Base-by-base conservation (phyloP, 2,329 filamentous ascomycete genomes). In the Plectosphaerella plurivora region DNA sequence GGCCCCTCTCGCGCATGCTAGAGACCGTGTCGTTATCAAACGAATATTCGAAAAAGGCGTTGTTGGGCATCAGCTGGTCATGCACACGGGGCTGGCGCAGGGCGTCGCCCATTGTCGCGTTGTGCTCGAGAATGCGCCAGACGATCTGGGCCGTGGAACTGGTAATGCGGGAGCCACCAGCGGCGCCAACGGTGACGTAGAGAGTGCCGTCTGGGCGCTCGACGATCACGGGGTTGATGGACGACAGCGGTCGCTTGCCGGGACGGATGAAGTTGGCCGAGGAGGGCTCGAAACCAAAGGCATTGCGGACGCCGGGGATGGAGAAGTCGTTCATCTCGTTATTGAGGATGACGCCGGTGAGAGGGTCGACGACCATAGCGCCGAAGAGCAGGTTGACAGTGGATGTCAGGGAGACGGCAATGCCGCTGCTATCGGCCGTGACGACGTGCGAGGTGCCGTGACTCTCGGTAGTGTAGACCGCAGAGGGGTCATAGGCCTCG, bases 381-480 rank as follows among this genome's bases (percentile, higher is more conserved):
- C 93, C 93, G 61, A 96, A 97, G 3, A 94, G 77, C 5, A 94
- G 76, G 68, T 97, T 97, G 52, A 97, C 76, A 0, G 93, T 97
- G 1, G 91, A 94, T 0, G 92, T 97, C 12, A 91, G 77, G 1
- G 88, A 87, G 36, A 95, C 80, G 2, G 91, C 84, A 67, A 96
- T 76, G 7, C 92, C 92, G 0, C 79, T 77, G 8, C 70, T 68
- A 66, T 97, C 93, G 0, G 86, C 84, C 0, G 88, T 76, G 1
- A 89, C 83, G 9, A 92, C 72, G 59, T 91, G 88, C 16, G 83
- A 87, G 0, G 89, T 93, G 2, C 89, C 89, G 47, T 87, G 84
- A 54, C 84, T 33, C 3, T 88, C 81, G 15, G 88, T 75, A 5
- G 79, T 78, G 63, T 88, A 88, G 12, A 89, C 70, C 0, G 79